A percentile compares a stretch with the other conserved stretches of the same genome.
These are phyloP conservation scores for Decorospora gaudefroyi DNA, from an alignment of 2,329 filamentous ascomycete genomes.

Conservation along the genomic window DNA sequence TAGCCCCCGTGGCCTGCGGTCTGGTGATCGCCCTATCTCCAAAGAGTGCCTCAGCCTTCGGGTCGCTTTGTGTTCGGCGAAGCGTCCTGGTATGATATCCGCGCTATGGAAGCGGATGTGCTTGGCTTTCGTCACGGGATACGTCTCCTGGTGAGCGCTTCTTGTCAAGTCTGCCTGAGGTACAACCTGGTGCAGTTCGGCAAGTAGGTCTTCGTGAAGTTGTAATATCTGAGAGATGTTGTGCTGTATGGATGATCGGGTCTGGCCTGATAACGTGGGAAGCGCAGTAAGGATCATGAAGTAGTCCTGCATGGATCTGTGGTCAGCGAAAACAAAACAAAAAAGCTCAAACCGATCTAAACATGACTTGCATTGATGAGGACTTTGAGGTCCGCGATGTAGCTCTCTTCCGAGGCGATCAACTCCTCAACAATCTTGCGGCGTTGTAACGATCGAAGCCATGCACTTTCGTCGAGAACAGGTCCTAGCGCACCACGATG, in stretches of 20 bases:
- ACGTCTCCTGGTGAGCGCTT: slow-evolving; percentile 38
- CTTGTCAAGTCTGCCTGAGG: slow-evolving; percentile 63
- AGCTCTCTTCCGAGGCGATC: slow-evolving; percentile 82
- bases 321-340: neutral
- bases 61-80: slow-evolving; percentile 41
- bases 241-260: slow-evolving; percentile 73
- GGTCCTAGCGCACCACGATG: slow-evolving; percentile 52
- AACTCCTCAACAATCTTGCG: slow-evolving; percentile 83
- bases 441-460: slow-evolving; percentile 72
- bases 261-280: slow-evolving; percentile 64
- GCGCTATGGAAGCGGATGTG: slow-evolving; percentile 56
- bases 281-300: slow-evolving; percentile 69
- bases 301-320: slow-evolving; percentile 44
- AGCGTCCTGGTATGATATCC: slow-evolving; percentile 51
- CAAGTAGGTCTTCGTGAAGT: slow-evolving; percentile 80
- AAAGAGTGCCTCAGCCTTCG: slow-evolving; percentile 52
- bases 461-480: slow-evolving; percentile 68
- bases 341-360: neutral
- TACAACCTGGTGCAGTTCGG: slow-evolving; percentile 70
- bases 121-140: slow-evolving; percentile 44
- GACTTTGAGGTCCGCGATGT: slow-evolving; percentile 84
- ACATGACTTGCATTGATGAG: slow-evolving; percentile 73
- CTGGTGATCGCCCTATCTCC: slow-evolving; percentile 50
- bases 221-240: slow-evolving; percentile 80
- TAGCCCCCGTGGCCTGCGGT: slow-evolving; percentile 45